Percentiles rank a stretch among this genome's conserved stretches.
Conservation (phyloP, 2,329 filamentous ascomycete species). For the Mycosphaerella arachidis region DNA sequence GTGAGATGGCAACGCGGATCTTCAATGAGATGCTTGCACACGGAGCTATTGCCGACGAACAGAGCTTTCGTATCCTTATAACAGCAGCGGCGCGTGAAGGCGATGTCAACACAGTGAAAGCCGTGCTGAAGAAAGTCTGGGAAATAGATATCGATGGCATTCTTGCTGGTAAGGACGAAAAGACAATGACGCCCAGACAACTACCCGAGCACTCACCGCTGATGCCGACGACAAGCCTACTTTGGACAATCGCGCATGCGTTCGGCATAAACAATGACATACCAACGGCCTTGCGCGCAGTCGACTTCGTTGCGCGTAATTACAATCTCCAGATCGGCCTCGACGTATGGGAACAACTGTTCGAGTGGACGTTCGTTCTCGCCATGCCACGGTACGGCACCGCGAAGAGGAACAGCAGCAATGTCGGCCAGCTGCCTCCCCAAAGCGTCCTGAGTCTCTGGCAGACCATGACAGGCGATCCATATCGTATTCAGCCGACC, state of each 20-base stretch:
- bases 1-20: slow-evolving; percentile 31
- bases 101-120: slow-evolving; percentile 43
- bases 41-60: slow-evolving; percentile 46
- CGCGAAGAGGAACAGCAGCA: slow-evolving; percentile 28
- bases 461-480: slow-evolving; percentile 55
- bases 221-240: slow-evolving; percentile 54
- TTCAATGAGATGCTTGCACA: slow-evolving; percentile 47
- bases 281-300: slow-evolving; percentile 52
- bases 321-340: slow-evolving; percentile 56
- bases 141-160: slow-evolving; percentile 48
- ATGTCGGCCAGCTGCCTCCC: slow-evolving; percentile 36
- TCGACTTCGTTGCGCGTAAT: slow-evolving; percentile 58
- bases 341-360: slow-evolving; percentile 61
- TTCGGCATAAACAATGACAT: slow-evolving; percentile 65
- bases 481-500: slow-evolving; percentile 54
- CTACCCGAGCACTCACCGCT: slow-evolving; percentile 51
- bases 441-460: slow-evolving; percentile 53
- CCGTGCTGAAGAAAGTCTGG: slow-evolving; percentile 52
- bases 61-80: slow-evolving; percentile 52
- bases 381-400: slow-evolving; percentile 33
- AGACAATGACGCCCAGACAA: slow-evolving; percentile 31
- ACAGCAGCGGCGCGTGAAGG: slow-evolving; percentile 51
- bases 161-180: slow-evolving; percentile 29
- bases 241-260: slow-evolving; percentile 63
- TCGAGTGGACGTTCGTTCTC: slow-evolving; percentile 63